A percentile compares a stretch with the other conserved stretches of the same genome.
Evolutionary conservation across 768 basidiomycete species (phyloP).

Genomic region (Lactarius trivialis): DNA sequence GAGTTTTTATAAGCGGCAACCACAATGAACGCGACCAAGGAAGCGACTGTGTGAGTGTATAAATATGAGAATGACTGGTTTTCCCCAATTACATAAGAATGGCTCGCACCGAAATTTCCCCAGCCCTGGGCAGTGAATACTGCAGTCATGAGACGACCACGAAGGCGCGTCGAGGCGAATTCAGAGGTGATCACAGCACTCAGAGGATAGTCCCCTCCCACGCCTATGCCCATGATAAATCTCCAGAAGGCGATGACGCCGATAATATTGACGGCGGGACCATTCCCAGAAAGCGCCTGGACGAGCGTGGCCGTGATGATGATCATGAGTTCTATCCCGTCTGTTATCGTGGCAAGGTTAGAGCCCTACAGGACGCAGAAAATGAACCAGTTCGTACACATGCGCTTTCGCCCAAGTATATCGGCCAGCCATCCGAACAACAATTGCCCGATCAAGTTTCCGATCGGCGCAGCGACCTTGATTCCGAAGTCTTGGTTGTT

Average conservation of each 20-base stretch:
- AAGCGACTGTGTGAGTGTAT: conserved; percentile 47
- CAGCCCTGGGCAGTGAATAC: conserved; percentile 87
- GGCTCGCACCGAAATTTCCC: conserved; percentile 65
- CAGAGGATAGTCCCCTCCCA: conserved; percentile 86
- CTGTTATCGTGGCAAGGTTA: conserved; percentile 27
- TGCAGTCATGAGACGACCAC: conserved; percentile 84
- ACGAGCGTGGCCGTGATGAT: conserved; percentile 75
- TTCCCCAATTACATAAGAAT: background rate
- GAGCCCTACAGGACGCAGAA: background rate
- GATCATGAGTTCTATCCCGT: conserved; percentile 71
- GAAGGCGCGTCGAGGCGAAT: conserved; percentile 67
- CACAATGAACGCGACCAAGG: conserved; percentile 58
- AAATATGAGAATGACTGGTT: background rate
- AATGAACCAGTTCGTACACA: conserved; percentile 48
- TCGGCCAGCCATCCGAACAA: conserved; percentile 42
- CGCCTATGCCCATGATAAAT: conserved; percentile 76
- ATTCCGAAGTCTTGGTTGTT: conserved; percentile 31
- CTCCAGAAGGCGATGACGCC: conserved; percentile 79
- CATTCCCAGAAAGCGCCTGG: conserved; percentile 70
- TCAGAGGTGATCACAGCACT: conserved; percentile 85
- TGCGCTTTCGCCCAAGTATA: conserved; percentile 38
- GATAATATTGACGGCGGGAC: conserved; percentile 62
- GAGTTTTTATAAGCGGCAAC: conserved; percentile 59
- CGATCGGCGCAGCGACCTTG: conserved; percentile 38
- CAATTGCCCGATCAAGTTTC: conserved; percentile 37